These are phyloP conservation scores for Amaranthus tricolor DNA, from an alignment of 179 eudicot genomes.

Conservation along the genomic window DNA sequence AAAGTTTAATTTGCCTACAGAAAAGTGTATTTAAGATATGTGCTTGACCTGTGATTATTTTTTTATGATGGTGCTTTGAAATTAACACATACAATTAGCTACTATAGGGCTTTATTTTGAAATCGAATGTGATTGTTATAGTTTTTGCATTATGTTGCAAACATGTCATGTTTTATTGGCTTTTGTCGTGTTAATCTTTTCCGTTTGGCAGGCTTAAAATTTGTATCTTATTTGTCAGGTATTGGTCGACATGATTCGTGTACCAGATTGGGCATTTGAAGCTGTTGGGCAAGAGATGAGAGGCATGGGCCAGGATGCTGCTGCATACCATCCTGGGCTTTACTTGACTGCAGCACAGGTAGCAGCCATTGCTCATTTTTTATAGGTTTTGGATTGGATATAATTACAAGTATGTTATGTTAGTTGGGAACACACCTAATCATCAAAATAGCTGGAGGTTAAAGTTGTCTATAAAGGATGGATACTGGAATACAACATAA, in stretches of 20 bases:
- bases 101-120: neutral
- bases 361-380: conserved; percentile 11
- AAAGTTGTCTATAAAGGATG: neutral
- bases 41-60: neutral
- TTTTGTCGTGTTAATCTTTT: neutral
- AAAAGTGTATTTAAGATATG: neutral
- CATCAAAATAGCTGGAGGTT: neutral
- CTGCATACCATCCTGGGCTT: conserved; percentile 80
- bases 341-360: conserved; percentile 93
- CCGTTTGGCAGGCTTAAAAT: conserved; percentile 2
- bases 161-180: neutral
- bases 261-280: conserved; percentile 99
- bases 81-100: too few species aligned
- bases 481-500: neutral
- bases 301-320: conserved; percentile 96
- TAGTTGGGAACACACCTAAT: neutral
- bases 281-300: conserved; percentile 98
- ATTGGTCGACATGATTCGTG: conserved; percentile 86
- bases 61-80: too few species aligned
- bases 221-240: conserved; percentile 43
- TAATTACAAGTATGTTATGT: neutral
- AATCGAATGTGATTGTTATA: neutral
- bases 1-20: neutral
- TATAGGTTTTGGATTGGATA: neutral
- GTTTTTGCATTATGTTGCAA: neutral